Base-by-base conservation (phyloP, 148 eudicot genomes). In the Chenopodium quinoa region DNA sequence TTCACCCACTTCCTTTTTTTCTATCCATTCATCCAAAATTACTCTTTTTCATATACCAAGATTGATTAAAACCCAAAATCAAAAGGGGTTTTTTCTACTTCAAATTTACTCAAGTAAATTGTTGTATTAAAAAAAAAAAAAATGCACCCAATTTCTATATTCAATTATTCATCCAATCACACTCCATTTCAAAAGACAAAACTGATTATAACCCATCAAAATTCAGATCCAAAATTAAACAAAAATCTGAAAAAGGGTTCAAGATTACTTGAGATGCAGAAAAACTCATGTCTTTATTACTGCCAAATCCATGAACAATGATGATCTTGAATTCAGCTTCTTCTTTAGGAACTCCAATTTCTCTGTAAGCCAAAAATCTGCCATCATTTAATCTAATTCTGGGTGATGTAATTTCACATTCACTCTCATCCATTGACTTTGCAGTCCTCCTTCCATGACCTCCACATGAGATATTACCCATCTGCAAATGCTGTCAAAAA, bases 261-360 rank as follows among this genome's bases (percentile, higher is more conserved):
- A 2, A 76, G 58, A 63, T 34, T 25, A 95, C 98, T 83, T 92
- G 88, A 54, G 98, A 86, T 11, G 90, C 91, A 76, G 83, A 74
- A 74, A 95, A 90, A 73, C 88, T 85, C 90, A 93, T 88, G 11
- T 95, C 96, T 76, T 93, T 95, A 27, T 87, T 88, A 79, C 93
- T 92, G 23, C 88, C 97, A 82, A 90, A 90, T 11, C 97, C 98
- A 87, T 95, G 98, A 85, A 90, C 90, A 79, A 93, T 78, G 73
- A 95, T 88, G 69, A 95, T 80, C 86, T 85, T 92, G 83, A 88
- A 90, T 27, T 75, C 75, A 25, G 98, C 90, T 32, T 79, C 77
- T 27, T 86, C 87, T 80, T 86, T 95, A 68, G 90, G 83, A 50
- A 91, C 96, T 25, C 96, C 97, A 74, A 82, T 80, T 70, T 95